These are phyloP conservation scores for Calonectria hongkongensis DNA, from an alignment of 2,329 filamentous ascomycete genomes.

Conservation along the genomic window DNA sequence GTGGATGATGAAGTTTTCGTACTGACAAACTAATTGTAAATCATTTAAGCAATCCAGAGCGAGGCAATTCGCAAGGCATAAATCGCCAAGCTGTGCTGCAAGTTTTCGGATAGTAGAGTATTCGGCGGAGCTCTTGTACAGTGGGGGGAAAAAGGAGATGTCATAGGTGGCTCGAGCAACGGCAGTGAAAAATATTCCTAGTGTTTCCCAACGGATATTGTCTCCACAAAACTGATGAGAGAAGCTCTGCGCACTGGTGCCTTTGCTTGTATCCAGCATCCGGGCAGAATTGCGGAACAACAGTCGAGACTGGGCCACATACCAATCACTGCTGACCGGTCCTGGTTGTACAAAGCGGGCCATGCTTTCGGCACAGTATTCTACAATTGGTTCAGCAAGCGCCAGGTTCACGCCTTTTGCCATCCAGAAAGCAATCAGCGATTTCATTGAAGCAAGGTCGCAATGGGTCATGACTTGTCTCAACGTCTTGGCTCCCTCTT, in stretches of 20 bases:
- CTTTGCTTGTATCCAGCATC: constrained; percentile 24
- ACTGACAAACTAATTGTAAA: constrained; percentile 66
- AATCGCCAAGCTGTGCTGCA: constrained; percentile 46
- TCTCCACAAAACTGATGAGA: constrained; percentile 40
- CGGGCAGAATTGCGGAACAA: constrained; percentile 36
- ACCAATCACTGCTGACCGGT: background rate
- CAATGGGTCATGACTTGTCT: background rate
- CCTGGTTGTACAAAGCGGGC: background rate
- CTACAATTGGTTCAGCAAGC: background rate
- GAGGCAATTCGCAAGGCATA: constrained; percentile 49
- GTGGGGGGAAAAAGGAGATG: constrained; percentile 28
- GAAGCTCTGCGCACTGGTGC: constrained; percentile 26
- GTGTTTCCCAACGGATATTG: constrained; percentile 51
- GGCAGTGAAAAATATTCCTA: constrained; percentile 51
- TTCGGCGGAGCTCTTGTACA: constrained; percentile 42
- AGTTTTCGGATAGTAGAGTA: constrained; percentile 42
- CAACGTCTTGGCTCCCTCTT: background rate
- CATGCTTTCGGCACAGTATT: background rate
- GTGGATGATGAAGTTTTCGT: constrained; percentile 67
- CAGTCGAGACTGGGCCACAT: background rate
- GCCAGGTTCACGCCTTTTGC: background rate
- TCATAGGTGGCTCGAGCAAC: constrained; percentile 50
- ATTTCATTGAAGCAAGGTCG: background rate
- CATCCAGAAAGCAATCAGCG: background rate
- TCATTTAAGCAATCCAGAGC: constrained; percentile 62